Base-by-base conservation (phyloP, 192 early-diverging fungal species). In the Martensiomyces pterosporus region DNA sequence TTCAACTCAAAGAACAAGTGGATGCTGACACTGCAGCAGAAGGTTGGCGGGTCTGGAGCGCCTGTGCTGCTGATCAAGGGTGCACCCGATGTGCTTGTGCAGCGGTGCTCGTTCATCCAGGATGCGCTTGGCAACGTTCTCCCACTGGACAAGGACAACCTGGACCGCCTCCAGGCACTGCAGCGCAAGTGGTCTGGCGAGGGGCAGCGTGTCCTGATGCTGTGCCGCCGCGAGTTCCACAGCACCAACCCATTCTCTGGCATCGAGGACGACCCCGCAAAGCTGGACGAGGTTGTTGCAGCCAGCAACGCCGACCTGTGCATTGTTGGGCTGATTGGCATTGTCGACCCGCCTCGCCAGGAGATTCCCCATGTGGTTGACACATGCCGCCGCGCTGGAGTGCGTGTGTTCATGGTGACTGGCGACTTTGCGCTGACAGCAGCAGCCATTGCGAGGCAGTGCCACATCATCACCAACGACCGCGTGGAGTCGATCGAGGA, bases 321-420 rank as follows among this genome's bases (percentile, higher is more conserved):
- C 17, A 56, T 88, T 46, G 49, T 89, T 19, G 88, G 85, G 10
- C 61, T 91, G 23, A 60, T 83, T 25, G 82, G 79, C 25, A 87
- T 92, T 23, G 61, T 78, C 51, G 89, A 92, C 57, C 90, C 90
- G 22, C 87, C 90, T 9, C 78, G 86, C 36, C 74, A 76, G 23
- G 87, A 88, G 40, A 79, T 82, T 18, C 59, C 57, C 25, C 57
- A 75, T 18, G 73, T 83, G 19, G 78, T 90, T 29, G 58, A 43
- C 25, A 68, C 45, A 4, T 78, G 77, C 43, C 79, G 78, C 24
- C 34, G 57, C 15, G 86, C 87, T 15, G 79, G 79, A n/a, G 60
- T 85, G 43, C 69, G 82, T 14, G 64, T 91, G 44, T 81, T 83
- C 45, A 88, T 91, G 89, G 80, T 88, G 41, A 90, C 86, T 17